Percentiles rank a stretch among this genome's conserved stretches.
These are phyloP conservation scores for Oryza brachyantha DNA, from an alignment of 176 grass and related monocot genomes.

Conservation along the genomic window DNA sequence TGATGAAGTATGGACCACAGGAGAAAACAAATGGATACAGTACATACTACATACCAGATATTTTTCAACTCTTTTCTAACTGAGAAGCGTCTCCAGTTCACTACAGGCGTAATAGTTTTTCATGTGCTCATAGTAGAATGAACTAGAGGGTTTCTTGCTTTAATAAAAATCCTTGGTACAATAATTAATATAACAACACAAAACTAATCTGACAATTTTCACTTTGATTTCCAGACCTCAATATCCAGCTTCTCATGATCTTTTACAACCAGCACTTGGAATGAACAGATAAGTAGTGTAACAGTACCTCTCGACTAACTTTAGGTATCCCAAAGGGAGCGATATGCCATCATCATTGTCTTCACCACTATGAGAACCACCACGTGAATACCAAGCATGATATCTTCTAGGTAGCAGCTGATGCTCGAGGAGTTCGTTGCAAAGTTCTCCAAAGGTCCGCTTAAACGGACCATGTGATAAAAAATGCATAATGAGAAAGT, in stretches of 20 bases:
- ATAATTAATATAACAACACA: conserved; percentile 8
- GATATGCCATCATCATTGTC: conserved; percentile 94
- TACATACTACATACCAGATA: conserved; percentile 5
- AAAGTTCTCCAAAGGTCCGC: conserved; percentile 59
- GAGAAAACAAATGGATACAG: conserved; percentile 1
- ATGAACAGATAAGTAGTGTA: background rate
- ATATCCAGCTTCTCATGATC: background rate
- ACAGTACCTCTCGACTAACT: conserved; percentile 81
- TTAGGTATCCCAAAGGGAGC: conserved; percentile 80
- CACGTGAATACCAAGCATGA: conserved; percentile 93
- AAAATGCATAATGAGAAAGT: conserved; percentile 99
- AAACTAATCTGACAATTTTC: conserved; percentile 21
- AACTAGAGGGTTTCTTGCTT: background rate
- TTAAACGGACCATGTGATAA: conserved; percentile 89
- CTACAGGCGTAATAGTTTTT: background rate
- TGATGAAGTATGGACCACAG: background rate
- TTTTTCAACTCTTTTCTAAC: background rate
- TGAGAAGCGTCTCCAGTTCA: conserved; percentile 21
- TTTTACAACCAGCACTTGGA: background rate
- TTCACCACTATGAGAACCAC: conserved; percentile 60
- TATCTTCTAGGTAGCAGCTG: conserved; percentile 93
- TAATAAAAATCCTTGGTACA: conserved; percentile 10
- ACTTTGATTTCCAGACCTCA: background rate
- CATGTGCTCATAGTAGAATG: background rate
- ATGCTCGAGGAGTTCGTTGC: conserved; percentile 86